Conservation (phyloP, 129 eudicot genomes). For the Chrysanthemum makinoi region DNA sequence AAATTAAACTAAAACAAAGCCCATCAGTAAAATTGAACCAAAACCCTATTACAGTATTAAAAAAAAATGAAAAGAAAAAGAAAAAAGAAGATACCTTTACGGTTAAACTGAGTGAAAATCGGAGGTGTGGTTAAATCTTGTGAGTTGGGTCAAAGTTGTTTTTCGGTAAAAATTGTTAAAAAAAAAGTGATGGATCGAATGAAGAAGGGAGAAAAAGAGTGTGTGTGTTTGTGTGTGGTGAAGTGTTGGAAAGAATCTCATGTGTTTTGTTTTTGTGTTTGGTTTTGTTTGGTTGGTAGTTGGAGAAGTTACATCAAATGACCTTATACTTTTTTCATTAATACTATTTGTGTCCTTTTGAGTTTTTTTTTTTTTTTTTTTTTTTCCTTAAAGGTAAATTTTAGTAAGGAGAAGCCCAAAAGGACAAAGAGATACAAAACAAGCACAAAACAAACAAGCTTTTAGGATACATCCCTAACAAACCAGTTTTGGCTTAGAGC, state of each 20-base stretch:
- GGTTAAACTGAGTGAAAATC: conserved; percentile 25
- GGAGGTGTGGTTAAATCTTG: conserved; percentile 5
- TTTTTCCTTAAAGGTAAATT: too few relatives aligned
- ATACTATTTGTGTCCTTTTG: conserved; percentile 15
- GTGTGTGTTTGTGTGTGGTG: conserved; percentile 31
- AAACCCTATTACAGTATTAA: conserved; percentile 11
- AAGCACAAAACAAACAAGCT: too few relatives aligned
- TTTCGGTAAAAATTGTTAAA: conserved; percentile 13
- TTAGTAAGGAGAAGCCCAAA: too few relatives aligned
- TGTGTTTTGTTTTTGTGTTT: conserved; percentile 41
- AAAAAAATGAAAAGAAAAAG: too few relatives aligned
- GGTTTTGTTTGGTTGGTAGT: conserved; percentile 44
- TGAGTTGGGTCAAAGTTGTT: neutral
- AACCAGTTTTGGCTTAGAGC: too few relatives aligned
- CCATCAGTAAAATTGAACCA: conserved; percentile 17
- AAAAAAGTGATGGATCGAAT: conserved; percentile 26
- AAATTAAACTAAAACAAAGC: conserved; percentile 2
- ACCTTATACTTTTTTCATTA: conserved; percentile 27
- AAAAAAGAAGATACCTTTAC: conserved; percentile 26
- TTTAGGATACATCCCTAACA: too few relatives aligned
- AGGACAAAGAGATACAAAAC: too few relatives aligned
- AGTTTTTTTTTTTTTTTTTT: too few relatives aligned
- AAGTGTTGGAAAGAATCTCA: conserved; percentile 38
- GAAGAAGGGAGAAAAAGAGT: conserved; percentile 13
- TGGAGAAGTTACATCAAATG: conserved; percentile 24